A percentile compares a stretch with the other conserved stretches of the same genome.
These are phyloP conservation scores for Poa pratensis DNA, from an alignment of 176 grass and related monocot genomes.

Conservation along the genomic window DNA sequence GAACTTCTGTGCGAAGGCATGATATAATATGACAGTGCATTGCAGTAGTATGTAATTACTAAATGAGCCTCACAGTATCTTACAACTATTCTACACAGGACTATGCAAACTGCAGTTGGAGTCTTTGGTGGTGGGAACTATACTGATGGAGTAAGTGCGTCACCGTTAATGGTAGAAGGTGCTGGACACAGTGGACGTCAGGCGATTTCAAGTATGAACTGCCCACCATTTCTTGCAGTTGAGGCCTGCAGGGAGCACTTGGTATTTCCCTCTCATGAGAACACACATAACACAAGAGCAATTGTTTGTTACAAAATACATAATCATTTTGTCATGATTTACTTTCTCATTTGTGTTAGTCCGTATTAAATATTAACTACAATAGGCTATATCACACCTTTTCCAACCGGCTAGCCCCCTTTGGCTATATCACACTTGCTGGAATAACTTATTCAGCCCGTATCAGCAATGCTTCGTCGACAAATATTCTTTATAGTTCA, in stretches of 20 bases:
- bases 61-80: constrained; percentile 28
- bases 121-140: constrained; percentile 86
- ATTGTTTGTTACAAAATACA: neutral
- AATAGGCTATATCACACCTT: no score
- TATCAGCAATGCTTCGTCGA: neutral
- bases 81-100: constrained; percentile 47
- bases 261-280: constrained; percentile 52
- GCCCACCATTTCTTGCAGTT: constrained; percentile 75
- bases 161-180: constrained; percentile 76
- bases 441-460: no score
- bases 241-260: constrained; percentile 80
- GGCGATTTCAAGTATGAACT: constrained; percentile 69
- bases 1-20: neutral
- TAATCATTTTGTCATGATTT: neutral
- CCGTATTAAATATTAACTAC: neutral
- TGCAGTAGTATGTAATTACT: neutral
- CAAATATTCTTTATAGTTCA: neutral
- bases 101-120: constrained; percentile 94
- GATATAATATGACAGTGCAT: neutral
- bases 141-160: constrained; percentile 39
- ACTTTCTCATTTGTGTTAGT: neutral
- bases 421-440: no score
- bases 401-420: no score
- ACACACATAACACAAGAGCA: neutral
- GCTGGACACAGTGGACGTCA: constrained; percentile 55